Base-by-base conservation (phyloP, 2,329 filamentous ascomycete genomes). In the Periconia sp. region DNA sequence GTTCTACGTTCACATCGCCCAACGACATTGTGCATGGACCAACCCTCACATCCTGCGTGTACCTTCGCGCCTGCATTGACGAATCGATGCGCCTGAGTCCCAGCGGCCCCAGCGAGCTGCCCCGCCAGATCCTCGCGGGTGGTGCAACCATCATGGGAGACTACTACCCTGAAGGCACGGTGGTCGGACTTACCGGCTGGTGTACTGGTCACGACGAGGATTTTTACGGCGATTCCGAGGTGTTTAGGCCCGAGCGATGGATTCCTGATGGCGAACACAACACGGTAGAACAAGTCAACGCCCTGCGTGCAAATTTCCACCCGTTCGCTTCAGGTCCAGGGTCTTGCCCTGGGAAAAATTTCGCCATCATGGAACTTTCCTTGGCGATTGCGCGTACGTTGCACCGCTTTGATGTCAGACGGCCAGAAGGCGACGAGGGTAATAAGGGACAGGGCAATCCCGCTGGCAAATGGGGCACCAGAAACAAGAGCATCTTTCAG, bases 291-390 rank as follows among this genome's bases (percentile, higher is more conserved):
- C 27, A 41, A 41, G 2, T 27, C 23, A 27, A 27, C 23, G 8
- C 23, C 23, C 23, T 27, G 8, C 23, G 23, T 27, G 23, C 23
- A 3, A 48, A 49, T 9, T 58, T 49, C n/a, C 47, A 48, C 23
- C 61, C 63, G 10, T 66, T 65, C 45, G 42, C 50, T 10, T 46
- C 53, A 18, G 64, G 64, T 13, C 59, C 61, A 15, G 37, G 52
- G 30, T 61, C 57, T 33, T 66, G 62, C 37, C 56, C 56, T 20
- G 64, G 64, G 10, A 57, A 56, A 53, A 59, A 61, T 11, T 53
- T 66, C 45, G 53, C 59, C 8, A 53, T 57, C 15, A 48, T 56
- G 40, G 59, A 57, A 19, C 17, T 66, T 27, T 27, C 5, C 8
- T 27, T 27, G 23, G 23, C 23, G 23, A 27, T 27, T 27, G 23